phyloP scores from a whole-genome alignment of 1,284 basidiomycete genomes.

The Pisolithus thermaeus region DNA sequence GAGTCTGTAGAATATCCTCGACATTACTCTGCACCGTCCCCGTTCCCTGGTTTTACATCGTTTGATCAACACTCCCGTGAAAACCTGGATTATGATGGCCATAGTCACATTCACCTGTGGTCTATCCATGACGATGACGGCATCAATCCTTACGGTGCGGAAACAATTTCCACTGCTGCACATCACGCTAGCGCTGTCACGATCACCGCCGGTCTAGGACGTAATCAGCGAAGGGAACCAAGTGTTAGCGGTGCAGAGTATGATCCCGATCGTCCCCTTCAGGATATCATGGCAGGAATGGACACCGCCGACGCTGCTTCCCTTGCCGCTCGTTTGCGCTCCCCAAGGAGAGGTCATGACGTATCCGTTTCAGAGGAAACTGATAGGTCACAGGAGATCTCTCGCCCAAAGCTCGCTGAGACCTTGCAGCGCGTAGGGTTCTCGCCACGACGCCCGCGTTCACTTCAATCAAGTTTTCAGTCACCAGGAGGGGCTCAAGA shows the following conservation, averaged over 20 bases:
- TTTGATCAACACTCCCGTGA: conserved; percentile 55
- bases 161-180: conserved; percentile 73
- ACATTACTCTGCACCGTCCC: conserved; percentile 52
- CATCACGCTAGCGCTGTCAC: conserved; percentile 86
- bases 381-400: conserved; percentile 24
- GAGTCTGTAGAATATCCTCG: conserved; percentile 62
- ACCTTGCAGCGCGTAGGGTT: conserved; percentile 59
- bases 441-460: conserved; percentile 65
- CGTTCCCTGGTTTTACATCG: conserved; percentile 50
- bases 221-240: conserved; percentile 44
- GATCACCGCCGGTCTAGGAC: conserved; percentile 70
- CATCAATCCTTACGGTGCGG: conserved; percentile 55
- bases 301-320: conserved; percentile 19
- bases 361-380: conserved; percentile 15
- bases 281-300: conserved; percentile 62
- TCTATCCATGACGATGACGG: conserved; percentile 65
- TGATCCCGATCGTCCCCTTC: conserved; percentile 78
- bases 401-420: conserved; percentile 60
- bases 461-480: conserved; percentile 30
- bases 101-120: conserved; percentile 54
- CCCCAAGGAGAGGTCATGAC: conserved; percentile 16
- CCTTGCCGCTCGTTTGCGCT: conserved; percentile 19
- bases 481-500: conserved; percentile 10
- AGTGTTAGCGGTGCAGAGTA: conserved; percentile 76
- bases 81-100: conserved; percentile 46